Conservation (phyloP, 306 rosid species). For the Hippophae gyantsensis region DNA sequence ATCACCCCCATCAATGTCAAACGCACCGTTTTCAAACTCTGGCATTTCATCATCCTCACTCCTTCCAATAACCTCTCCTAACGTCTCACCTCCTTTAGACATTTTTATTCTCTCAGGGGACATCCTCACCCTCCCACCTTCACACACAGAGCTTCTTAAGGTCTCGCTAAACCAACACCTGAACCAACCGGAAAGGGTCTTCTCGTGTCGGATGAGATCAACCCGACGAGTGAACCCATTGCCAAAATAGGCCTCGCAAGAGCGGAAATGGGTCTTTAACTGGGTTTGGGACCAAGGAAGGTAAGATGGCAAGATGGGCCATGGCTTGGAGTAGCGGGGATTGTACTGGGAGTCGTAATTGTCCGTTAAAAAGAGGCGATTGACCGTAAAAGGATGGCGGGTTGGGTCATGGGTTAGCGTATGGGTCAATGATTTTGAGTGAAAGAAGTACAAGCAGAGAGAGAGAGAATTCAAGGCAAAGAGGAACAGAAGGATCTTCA, state of each 20-base stretch:
- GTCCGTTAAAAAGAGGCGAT: slow-evolving; percentile 17
- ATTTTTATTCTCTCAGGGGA: slow-evolving; percentile 45
- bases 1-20: slow-evolving; percentile 63
- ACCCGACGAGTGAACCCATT: slow-evolving; percentile 56
- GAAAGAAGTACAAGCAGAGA: slow-evolving; percentile 38
- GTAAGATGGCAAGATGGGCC: slow-evolving; percentile 80
- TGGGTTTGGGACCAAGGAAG: slow-evolving; percentile 54
- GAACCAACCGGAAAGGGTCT: slow-evolving; percentile 46
- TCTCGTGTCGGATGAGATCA: slow-evolving; percentile 20
- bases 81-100: slow-evolving; percentile 63
- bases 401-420: neutral
- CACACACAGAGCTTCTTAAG: slow-evolving; percentile 62
- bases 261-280: slow-evolving; percentile 12
- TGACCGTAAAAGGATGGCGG: slow-evolving; percentile 1
- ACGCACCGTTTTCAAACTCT: slow-evolving; percentile 46
- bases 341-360: neutral
- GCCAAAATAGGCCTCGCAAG: slow-evolving; percentile 82
- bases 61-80: slow-evolving; percentile 66
- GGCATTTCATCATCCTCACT: slow-evolving; percentile 72
- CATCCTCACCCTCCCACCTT: slow-evolving; percentile 61
- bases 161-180: slow-evolving; percentile 66
- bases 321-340: slow-evolving; percentile 37
- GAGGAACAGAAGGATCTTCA: slow-evolving; percentile 42
- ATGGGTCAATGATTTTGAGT: slow-evolving; percentile 20
- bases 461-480: slow-evolving; percentile 32